Conservation (phyloP, 139 green algal genomes). For the Limnomonas spitsbergensis region DNA sequence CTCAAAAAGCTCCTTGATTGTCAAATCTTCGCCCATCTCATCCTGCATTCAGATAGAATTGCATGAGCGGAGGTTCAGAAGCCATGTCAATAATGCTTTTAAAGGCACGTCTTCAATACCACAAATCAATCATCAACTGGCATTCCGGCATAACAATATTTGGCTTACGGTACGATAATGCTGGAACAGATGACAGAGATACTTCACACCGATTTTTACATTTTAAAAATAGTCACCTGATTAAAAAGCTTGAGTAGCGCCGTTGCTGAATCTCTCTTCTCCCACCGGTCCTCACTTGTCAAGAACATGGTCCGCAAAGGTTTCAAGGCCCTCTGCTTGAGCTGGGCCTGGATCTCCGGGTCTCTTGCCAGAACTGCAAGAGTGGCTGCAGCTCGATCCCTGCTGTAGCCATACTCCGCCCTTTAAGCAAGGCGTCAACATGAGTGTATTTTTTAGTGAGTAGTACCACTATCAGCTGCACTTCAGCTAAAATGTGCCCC, state of each 20-base stretch:
- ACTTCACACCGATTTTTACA: too few species aligned
- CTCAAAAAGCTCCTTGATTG: neutral
- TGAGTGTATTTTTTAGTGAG: slow-evolving; percentile 6
- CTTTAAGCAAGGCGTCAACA: slow-evolving; percentile 5
- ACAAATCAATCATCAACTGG: too few species aligned
- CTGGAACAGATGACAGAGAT: too few species aligned
- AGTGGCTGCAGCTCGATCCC: slow-evolving; percentile 29
- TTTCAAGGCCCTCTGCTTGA: neutral
- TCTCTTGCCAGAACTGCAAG: slow-evolving; percentile 27
- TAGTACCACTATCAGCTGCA: too few species aligned
- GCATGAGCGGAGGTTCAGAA: too few species aligned
- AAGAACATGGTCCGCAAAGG: neutral
- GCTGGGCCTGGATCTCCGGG: neutral
- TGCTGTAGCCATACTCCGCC: slow-evolving; percentile 35
- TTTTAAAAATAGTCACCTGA: too few species aligned
- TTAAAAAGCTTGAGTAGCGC: slow-evolving; percentile 26
- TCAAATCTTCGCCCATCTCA: slow-evolving; percentile 9
- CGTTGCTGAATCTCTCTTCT: slow-evolving; percentile 29
- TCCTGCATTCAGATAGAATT: slow-evolving; percentile 21
- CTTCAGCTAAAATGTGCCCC: too few species aligned
- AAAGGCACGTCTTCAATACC: too few species aligned
- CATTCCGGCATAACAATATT: too few species aligned
- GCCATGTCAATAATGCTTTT: too few species aligned
- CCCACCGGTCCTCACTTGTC: slow-evolving; percentile 19
- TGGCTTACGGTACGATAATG: too few species aligned